Conservation (phyloP, 768 basidiomycete genomes). For the Thelephora ganbajun region DNA sequence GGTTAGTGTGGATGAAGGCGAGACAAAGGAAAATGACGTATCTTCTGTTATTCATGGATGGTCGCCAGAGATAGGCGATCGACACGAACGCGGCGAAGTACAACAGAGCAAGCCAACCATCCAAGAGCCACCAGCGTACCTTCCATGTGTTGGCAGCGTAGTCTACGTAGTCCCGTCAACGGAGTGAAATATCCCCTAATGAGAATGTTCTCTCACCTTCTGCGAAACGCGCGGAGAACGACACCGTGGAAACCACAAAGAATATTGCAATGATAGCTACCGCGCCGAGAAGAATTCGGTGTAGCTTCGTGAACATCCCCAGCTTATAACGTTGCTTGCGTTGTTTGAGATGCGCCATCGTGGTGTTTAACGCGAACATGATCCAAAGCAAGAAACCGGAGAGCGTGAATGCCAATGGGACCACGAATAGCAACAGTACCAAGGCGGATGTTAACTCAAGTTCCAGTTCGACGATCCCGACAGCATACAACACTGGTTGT, state of each 20-base stretch:
- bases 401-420: constrained; percentile 90
- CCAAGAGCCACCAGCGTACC: constrained; percentile 89
- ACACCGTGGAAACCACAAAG: constrained; percentile 85
- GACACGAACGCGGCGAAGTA: constrained; percentile 70
- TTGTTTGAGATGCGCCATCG: constrained; percentile 72
- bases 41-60: constrained; percentile 81
- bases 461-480: constrained; percentile 88
- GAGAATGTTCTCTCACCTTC: constrained; percentile 43
- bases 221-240: constrained; percentile 80
- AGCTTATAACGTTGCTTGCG: constrained; percentile 82
- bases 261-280: constrained; percentile 76
- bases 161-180: constrained; percentile 31
- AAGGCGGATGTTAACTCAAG: constrained; percentile 84
- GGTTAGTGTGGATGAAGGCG: constrained; percentile 9
- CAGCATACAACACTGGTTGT: constrained; percentile 69
- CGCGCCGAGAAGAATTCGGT: constrained; percentile 72
- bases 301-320: constrained; percentile 77
- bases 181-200: background rate
- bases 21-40: constrained; percentile 25
- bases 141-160: constrained; percentile 88
- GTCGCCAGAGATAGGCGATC: constrained; percentile 89
- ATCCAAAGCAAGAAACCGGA: constrained; percentile 96
- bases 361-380: constrained; percentile 79
- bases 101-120: constrained; percentile 85
- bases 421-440: constrained; percentile 75